phyloP scores from a whole-genome alignment of 495 filamentous ascomycete species.

The Choiromyces venosus region DNA sequence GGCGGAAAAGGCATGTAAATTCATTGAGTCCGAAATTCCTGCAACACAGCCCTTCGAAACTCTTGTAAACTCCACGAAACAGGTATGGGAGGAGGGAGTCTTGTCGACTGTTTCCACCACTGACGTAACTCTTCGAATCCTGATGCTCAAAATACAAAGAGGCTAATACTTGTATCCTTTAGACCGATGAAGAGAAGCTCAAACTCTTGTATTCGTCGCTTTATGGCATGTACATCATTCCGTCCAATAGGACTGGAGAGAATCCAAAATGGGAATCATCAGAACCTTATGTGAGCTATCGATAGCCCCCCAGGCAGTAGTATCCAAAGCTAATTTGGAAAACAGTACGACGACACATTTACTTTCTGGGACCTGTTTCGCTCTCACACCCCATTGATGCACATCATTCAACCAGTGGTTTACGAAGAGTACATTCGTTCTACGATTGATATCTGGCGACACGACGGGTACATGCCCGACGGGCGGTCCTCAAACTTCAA shows the following conservation, averaged over 20 bases:
- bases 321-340: constrained; percentile 5
- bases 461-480: constrained; percentile 63
- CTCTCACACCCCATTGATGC: constrained; percentile 58
- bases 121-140: constrained; percentile 36
- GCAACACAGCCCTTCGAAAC: constrained; percentile 46
- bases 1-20: constrained; percentile 55
- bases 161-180: constrained; percentile 4
- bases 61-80: constrained; percentile 49
- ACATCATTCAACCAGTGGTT: constrained; percentile 54
- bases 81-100: constrained; percentile 57
- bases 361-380: constrained; percentile 60
- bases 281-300: constrained; percentile 53
- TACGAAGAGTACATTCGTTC: constrained; percentile 65
- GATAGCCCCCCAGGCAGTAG: not conserved
- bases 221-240: constrained; percentile 65
- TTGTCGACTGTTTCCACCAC: constrained; percentile 59
- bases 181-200: constrained; percentile 52
- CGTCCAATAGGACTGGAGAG: constrained; percentile 66
- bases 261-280: constrained; percentile 61
- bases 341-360: constrained; percentile 53
- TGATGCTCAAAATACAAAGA: not conserved
- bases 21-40: constrained; percentile 58
- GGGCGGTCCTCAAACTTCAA: constrained; percentile 66
- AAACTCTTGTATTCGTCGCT: constrained; percentile 60
- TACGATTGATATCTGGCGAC: constrained; percentile 63